phyloP scores from a whole-genome alignment of 352 stramenopile genomes.

The Thraustotheca clavata region DNA sequence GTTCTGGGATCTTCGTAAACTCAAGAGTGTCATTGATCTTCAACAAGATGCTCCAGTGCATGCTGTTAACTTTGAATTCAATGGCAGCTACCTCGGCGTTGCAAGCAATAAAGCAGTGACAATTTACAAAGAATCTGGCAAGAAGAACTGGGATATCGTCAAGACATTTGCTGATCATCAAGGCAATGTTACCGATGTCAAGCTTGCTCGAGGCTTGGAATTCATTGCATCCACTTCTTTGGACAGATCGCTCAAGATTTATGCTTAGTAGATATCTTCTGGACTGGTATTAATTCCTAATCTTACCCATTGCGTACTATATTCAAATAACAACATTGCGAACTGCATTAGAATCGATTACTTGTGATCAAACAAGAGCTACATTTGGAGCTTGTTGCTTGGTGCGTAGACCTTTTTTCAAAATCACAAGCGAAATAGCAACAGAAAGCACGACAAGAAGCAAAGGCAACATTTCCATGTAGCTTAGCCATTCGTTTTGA shows the following conservation, averaged over 20 bases:
- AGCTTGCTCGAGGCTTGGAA: slow-evolving; percentile 49
- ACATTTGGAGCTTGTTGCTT: too few species aligned
- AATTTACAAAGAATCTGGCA: slow-evolving; percentile 50
- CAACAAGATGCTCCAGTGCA: slow-evolving; percentile 43
- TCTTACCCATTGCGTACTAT: too few species aligned
- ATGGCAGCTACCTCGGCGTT: slow-evolving; percentile 47
- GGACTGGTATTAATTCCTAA: too few species aligned
- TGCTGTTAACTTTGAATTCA: slow-evolving; percentile 50
- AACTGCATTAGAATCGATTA: too few species aligned
- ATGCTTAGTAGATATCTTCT: slow-evolving; percentile 33
- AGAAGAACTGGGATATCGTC: slow-evolving; percentile 52
- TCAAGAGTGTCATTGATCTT: slow-evolving; percentile 65
- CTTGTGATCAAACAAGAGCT: too few species aligned
- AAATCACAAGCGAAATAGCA: too few species aligned
- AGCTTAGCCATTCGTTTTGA: too few species aligned
- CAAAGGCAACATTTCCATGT: too few species aligned
- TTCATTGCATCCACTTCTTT: slow-evolving; percentile 63
- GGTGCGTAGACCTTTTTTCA: too few species aligned
- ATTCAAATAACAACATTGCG: too few species aligned
- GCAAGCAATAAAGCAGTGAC: slow-evolving; percentile 35
- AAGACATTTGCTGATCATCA: slow-evolving; percentile 64
- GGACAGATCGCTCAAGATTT: slow-evolving; percentile 71
- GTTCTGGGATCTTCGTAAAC: slow-evolving; percentile 93
- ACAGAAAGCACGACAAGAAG: too few species aligned
- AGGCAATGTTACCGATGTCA: slow-evolving; percentile 45